These are phyloP conservation scores for Sergeia podlipaevii DNA, from an alignment of 208 protist genomes.

Conservation along the genomic window DNA sequence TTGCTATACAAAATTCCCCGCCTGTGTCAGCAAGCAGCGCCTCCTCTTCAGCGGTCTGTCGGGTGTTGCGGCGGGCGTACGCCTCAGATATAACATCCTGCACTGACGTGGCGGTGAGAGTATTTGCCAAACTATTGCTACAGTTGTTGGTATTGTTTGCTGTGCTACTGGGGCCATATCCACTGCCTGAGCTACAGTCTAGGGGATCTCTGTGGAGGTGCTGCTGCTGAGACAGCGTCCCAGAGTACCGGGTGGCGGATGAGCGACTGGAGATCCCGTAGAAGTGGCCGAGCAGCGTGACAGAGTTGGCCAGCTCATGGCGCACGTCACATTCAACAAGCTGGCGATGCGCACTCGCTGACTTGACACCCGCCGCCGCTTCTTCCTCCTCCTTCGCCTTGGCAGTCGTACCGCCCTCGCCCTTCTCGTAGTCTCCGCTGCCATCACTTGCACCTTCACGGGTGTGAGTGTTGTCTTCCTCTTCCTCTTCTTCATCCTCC, in stretches of 20 bases:
- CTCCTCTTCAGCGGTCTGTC: conserved; percentile 10
- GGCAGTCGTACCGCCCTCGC: conserved; percentile 3
- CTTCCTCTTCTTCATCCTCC: background rate
- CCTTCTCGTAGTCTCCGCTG: conserved; percentile 6
- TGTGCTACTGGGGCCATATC: too few species aligned
- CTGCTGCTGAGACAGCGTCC: conserved; percentile 1
- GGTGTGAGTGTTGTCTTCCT: too few species aligned
- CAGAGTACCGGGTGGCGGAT: conserved; percentile 10
- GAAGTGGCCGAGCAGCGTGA: conserved; percentile 47
- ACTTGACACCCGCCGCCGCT: background rate
- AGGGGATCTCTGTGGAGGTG: too few species aligned
- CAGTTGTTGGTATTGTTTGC: too few species aligned
- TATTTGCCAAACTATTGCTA: too few species aligned
- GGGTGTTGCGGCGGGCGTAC: too few species aligned
- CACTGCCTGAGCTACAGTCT: too few species aligned
- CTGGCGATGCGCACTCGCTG: background rate
- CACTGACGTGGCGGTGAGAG: too few species aligned
- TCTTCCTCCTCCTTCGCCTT: conserved; percentile 4
- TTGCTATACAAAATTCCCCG: conserved; percentile 23
- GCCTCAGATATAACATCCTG: too few species aligned
- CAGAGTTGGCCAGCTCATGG: conserved; percentile 35
- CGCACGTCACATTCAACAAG: conserved; percentile 37
- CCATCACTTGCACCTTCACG: too few species aligned
- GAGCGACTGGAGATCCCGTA: conserved; percentile 10
- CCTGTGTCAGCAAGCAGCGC: conserved; percentile 20